Percentiles rank a stretch among this genome's conserved stretches.
These are phyloP conservation scores for Trichosporon sp. DNA, from an alignment of 1,284 basidiomycete species.

Conservation along the genomic window DNA sequence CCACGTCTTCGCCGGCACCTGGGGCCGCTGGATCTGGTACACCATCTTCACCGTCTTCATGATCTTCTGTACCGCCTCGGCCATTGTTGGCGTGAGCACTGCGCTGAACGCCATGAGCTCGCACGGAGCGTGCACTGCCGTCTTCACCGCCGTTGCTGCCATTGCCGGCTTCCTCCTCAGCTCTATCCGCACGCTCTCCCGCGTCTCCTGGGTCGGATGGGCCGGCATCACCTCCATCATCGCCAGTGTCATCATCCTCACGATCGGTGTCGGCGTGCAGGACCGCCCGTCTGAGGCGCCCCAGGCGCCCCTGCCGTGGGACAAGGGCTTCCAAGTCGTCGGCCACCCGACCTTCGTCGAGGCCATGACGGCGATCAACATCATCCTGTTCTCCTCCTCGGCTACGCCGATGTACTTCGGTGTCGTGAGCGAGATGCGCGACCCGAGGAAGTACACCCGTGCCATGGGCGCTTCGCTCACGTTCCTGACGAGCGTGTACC, in stretches of 20 bases:
- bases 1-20: constrained; percentile 21
- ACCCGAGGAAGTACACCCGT: constrained; percentile 23
- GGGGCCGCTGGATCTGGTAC: constrained; percentile 26
- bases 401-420: constrained; percentile 19
- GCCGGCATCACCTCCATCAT: constrained; percentile 31
- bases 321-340: constrained; percentile 29
- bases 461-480: constrained; percentile 20
- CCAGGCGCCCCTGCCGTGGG: constrained; percentile 24
- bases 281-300: constrained; percentile 43
- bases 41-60: constrained; percentile 17
- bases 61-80: constrained; percentile 28
- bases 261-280: constrained; percentile 38
- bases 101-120: constrained; percentile 33
- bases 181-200: constrained; percentile 33
- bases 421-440: constrained; percentile 27
- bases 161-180: constrained; percentile 30
- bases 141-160: constrained; percentile 31
- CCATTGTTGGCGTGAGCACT: constrained; percentile 28
- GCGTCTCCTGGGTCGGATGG: constrained; percentile 39
- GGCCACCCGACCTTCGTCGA: constrained; percentile 26
- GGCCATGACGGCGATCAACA: constrained; percentile 23
- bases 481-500: constrained; percentile 20
- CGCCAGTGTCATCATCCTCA: constrained; percentile 31
- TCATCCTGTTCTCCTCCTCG: constrained; percentile 13
- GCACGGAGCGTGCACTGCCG: constrained; percentile 38